Percentiles rank a stretch among this genome's conserved stretches.
phyloP scores from a whole-genome alignment of 139 green algal species.

The Haematococcus lacustris region DNA sequence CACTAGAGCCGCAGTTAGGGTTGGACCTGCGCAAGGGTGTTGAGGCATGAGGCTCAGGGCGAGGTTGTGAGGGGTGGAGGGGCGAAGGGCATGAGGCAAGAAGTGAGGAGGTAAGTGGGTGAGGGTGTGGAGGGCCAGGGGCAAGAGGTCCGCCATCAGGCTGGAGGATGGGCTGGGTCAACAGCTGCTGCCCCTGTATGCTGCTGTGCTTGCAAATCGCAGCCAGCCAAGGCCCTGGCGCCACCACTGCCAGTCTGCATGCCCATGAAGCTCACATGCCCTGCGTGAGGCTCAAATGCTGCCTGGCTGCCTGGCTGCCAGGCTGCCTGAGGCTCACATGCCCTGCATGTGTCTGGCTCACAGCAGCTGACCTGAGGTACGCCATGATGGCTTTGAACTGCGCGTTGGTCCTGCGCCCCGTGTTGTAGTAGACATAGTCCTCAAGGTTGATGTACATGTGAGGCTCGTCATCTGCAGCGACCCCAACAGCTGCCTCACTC shows the following conservation, averaged over 20 bases:
- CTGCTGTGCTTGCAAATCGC: not conserved
- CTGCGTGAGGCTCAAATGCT: not conserved
- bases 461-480: too few species aligned
- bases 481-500: conserved; percentile 1
- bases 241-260: not conserved
- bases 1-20: conserved; percentile 13
- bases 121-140: not conserved
- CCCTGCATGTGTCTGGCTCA: not conserved
- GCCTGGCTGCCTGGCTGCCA: not conserved
- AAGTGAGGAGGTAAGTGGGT: not conserved
- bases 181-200: not conserved
- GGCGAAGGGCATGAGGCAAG: too few species aligned
- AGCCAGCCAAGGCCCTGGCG: not conserved
- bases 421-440: conserved; percentile 58
- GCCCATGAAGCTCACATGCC: not conserved
- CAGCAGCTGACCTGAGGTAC: conserved; percentile 15
- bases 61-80: not conserved
- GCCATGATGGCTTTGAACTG: conserved; percentile 33
- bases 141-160: not conserved
- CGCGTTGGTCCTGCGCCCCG: conserved; percentile 16
- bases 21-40: not conserved
- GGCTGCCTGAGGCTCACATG: too few species aligned
- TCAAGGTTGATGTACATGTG: conserved; percentile 79
- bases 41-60: not conserved
- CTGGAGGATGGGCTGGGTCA: not conserved